Evolutionary conservation across 176 grass and related monocot species (phyloP), one percentile per base, ranked within the genome.

Genomic region (Triticum timopheevii): DNA sequence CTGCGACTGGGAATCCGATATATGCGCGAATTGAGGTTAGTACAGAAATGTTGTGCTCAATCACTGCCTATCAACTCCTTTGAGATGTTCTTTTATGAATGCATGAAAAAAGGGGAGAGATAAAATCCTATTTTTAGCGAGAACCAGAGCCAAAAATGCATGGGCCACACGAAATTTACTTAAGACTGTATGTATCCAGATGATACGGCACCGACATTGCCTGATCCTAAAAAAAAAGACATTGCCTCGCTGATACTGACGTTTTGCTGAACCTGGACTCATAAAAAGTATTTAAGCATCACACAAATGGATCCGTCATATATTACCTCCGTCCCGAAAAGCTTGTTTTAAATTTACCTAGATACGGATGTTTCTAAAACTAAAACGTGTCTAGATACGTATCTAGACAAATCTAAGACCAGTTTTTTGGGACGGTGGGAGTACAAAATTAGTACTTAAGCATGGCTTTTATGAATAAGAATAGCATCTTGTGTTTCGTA

Each of bases 1-100:
- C 96, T 58, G 85, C 84, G 34, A 54, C 35, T 8, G 92, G 93
- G 58, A 91, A 25, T n/a, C 84, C 82, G 17, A 7, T 93, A 1
- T 91, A 94, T 35, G 96, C 90, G 12, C 78, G 88, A 86, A 94
- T 98, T 67, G 86, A 98, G 93, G 96, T 98, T n/a, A 85, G 87
- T 88, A 50, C 0, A 50, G 35, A 20, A 34, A 50, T 2, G 4
- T 35, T 24, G 36, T 52, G 59, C 6, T 63, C 13, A 69, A 69
- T 1, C 16, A 22, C 17, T 52, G 31, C 39, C 61, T 56, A 10
- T 47, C 13, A 23, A 8, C 5, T 58, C 31, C 25, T 63, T 63
- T 24, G 19, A 22, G 54, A 58, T 58, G 19, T 58, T 22, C 17
- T 22, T 58, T 58, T 58, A 1, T 58, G 19, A 22, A 58, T 22